These are phyloP conservation scores for Gonium pectorale DNA, from an alignment of 139 green algal species.

Conservation along the genomic window DNA sequence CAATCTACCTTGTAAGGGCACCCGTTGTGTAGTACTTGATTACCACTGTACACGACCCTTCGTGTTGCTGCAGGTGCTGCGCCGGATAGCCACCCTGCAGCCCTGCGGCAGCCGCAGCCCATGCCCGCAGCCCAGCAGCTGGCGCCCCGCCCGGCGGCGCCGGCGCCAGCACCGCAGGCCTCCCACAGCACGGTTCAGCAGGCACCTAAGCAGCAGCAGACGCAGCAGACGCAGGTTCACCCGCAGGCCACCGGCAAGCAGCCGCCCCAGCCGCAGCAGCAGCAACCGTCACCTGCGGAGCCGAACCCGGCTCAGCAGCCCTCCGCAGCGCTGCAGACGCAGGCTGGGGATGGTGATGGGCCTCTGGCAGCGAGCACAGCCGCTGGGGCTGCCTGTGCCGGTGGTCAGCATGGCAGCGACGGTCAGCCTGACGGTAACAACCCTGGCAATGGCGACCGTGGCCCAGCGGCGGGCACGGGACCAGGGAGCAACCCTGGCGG, in stretches of 20 bases:
- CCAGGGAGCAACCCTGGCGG: no score
- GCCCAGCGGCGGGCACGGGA: no score
- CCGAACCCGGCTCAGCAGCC: no score
- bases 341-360: no score
- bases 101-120: neutral
- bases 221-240: neutral
- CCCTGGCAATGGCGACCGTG: no score
- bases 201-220: neutral
- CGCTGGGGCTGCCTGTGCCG: neutral
- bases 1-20: no score
- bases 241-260: neutral
- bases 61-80: neutral
- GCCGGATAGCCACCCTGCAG: neutral
- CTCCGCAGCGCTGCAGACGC: no score
- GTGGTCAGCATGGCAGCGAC: no score
- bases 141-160: neutral
- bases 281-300: no score
- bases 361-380: neutral
- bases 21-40: no score
- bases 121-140: neutral
- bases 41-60: no score
- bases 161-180: neutral
- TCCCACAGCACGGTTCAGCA: neutral
- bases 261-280: neutral
- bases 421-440: no score